A percentile compares a stretch with the other conserved stretches of the same genome.
These are phyloP conservation scores for Saposhnikovia divaricata DNA, from an alignment of 129 eudicot species.

Conservation along the genomic window DNA sequence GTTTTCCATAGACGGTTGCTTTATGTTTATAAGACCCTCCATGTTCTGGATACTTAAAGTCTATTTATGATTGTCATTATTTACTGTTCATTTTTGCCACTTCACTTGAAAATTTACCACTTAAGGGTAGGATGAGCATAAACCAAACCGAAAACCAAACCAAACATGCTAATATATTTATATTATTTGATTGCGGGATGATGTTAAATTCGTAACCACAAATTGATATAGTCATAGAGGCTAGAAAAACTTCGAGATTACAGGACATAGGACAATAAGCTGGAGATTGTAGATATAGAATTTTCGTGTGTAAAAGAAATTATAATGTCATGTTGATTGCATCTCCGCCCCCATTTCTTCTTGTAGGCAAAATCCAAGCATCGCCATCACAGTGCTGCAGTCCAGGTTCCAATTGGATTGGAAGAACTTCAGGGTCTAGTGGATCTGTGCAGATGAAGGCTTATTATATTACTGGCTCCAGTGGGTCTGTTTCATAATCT, in stretches of 20 bases:
- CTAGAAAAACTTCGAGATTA: background rate
- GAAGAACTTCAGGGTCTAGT: constrained; percentile 87
- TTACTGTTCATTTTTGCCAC: no score
- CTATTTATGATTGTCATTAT: no score
- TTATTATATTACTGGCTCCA: constrained; percentile 76
- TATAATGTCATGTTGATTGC: background rate
- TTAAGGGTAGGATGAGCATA: background rate
- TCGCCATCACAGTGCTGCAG: constrained; percentile 96
- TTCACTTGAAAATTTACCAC: background rate
- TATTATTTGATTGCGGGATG: background rate
- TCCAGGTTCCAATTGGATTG: constrained; percentile 92
- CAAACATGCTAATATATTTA: background rate
- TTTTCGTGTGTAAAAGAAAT: background rate
- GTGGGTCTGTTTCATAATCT: constrained; percentile 56
- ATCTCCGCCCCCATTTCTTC: background rate
- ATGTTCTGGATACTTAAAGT: no score
- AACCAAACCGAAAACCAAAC: no score
- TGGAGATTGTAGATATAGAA: background rate
- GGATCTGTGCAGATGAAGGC: constrained; percentile 90
- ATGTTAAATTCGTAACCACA: background rate
- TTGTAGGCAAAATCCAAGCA: constrained; percentile 42
- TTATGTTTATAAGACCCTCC: no score
- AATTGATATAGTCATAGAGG: background rate
- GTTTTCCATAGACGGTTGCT: no score
- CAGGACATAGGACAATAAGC: background rate